Conservation (phyloP, 2,329 filamentous ascomycete genomes). For the Diaporthe eres region DNA sequence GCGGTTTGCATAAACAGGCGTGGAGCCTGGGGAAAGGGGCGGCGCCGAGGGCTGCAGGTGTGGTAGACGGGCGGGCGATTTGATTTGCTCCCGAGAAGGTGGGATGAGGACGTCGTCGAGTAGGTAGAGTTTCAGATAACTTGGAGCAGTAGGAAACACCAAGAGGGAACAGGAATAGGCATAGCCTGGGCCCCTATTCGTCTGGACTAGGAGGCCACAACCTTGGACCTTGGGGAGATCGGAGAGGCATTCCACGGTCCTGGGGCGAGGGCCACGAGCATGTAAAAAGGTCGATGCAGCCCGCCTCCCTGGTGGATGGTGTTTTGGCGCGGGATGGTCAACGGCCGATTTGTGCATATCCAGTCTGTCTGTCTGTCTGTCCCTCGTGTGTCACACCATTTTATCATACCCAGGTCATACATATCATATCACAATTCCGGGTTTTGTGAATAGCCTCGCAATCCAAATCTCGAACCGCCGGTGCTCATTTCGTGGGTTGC, state of each 20-base stretch:
- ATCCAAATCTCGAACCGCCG: constrained; percentile 10
- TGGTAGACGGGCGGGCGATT: constrained; percentile 13
- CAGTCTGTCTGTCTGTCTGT: neutral
- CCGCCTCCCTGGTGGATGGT: neutral
- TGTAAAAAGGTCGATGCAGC: constrained; percentile 30
- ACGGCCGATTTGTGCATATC: neutral
- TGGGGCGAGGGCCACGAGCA: constrained; percentile 19
- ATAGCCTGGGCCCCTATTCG: constrained; percentile 29
- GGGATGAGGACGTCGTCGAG: constrained; percentile 34
- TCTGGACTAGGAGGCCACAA: constrained; percentile 28
- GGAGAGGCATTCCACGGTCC: neutral
- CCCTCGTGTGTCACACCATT: neutral
- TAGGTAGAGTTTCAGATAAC: constrained; percentile 36
- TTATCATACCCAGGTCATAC: neutral
- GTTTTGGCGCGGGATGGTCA: neutral
- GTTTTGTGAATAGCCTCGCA: constrained; percentile 12
- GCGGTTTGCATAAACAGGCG: constrained; percentile 25
- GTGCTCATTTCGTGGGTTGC: constrained; percentile 25
- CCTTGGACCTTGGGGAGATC: constrained; percentile 25
- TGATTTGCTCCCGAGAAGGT: constrained; percentile 29
- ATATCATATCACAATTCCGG: constrained; percentile 12
- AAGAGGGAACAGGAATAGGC: constrained; percentile 26
- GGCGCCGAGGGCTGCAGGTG: constrained; percentile 19
- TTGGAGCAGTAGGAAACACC: constrained; percentile 19
- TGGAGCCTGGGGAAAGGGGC: constrained; percentile 19